phyloP scores from a whole-genome alignment of 2,329 filamentous ascomycete genomes.

The Pseudodiploospora longispora region DNA sequence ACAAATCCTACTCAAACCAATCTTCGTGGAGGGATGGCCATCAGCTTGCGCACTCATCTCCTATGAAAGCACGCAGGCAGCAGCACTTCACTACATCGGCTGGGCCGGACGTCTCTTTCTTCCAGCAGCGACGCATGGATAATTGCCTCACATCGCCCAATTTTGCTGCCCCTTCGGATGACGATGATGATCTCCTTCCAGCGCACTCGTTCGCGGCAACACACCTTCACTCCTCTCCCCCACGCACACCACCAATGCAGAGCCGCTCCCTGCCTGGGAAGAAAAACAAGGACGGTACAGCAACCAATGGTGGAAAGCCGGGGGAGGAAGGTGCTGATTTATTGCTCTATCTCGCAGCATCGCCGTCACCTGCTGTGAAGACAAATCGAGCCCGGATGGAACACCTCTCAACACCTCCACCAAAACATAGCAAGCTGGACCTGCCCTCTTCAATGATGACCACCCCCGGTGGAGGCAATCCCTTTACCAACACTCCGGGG shows the following conservation, averaged over 20 bases:
- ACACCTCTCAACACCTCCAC: conserved; percentile 68
- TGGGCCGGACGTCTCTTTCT: conserved; percentile 70
- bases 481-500: conserved; percentile 69
- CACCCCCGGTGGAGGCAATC: conserved; percentile 65
- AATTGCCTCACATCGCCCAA: conserved; percentile 47
- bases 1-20: conserved; percentile 49
- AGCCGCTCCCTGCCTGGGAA: conserved; percentile 39
- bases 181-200: conserved; percentile 77
- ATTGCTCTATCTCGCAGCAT: conserved; percentile 79
- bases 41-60: conserved; percentile 76
- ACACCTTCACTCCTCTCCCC: conserved; percentile 68
- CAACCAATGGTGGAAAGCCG: conserved; percentile 43
- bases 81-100: conserved; percentile 65
- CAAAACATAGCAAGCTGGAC: conserved; percentile 57
- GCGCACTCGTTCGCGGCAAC: conserved; percentile 62
- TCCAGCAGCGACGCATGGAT: conserved; percentile 61
- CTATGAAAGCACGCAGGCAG: conserved; percentile 68
- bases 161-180: conserved; percentile 60
- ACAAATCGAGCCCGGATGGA: conserved; percentile 45
- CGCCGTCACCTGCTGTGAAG: conserved; percentile 73
- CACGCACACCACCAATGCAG: conserved; percentile 69
- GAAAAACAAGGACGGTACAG: conserved; percentile 39
- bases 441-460: conserved; percentile 81
- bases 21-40: conserved; percentile 69
- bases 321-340: conserved; percentile 77